phyloP scores from a whole-genome alignment of 495 filamentous ascomycete species.

The Aspergillus baeticus region DNA sequence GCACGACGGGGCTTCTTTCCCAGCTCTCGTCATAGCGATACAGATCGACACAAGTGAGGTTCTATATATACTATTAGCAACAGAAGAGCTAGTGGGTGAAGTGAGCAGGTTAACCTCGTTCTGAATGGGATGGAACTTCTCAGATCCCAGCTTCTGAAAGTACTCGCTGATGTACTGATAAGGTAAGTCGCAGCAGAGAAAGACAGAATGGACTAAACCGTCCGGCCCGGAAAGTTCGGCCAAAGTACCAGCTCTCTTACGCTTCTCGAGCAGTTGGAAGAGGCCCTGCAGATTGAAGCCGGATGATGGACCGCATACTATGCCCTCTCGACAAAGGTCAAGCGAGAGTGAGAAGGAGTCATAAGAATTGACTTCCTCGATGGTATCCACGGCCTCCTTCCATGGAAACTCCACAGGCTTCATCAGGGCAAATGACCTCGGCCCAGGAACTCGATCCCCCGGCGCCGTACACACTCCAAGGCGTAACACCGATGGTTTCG shows the following conservation, averaged over 20 bases:
- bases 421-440: slow-evolving; percentile 52
- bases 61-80: slow-evolving; percentile 22
- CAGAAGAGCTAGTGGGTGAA: slow-evolving; percentile 10
- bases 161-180: slow-evolving; percentile 64
- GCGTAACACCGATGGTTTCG: slow-evolving; percentile 50
- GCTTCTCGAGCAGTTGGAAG: slow-evolving; percentile 49
- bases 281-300: slow-evolving; percentile 57
- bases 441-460: slow-evolving; percentile 58
- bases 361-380: slow-evolving; percentile 53
- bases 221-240: slow-evolving; percentile 41
- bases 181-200: slow-evolving; percentile 61
- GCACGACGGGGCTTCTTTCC: slow-evolving; percentile 42
- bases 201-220: slow-evolving; percentile 54
- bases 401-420: slow-evolving; percentile 57
- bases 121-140: slow-evolving; percentile 53
- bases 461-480: slow-evolving; percentile 55
- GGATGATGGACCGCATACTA: slow-evolving; percentile 60
- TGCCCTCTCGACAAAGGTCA: slow-evolving; percentile 53
- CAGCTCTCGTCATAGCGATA: slow-evolving; percentile 55
- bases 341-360: slow-evolving; percentile 56
- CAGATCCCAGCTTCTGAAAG: slow-evolving; percentile 51
- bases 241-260: slow-evolving; percentile 44
- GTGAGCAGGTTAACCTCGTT: slow-evolving; percentile 47
- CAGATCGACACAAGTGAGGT: slow-evolving; percentile 48
- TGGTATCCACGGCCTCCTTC: slow-evolving; percentile 50